Percentiles rank a stretch among this genome's conserved stretches.
Evolutionary conservation across 2,329 filamentous ascomycete genomes (phyloP).

Genomic region (Stagonosporopsis cucurbitacearum): DNA sequence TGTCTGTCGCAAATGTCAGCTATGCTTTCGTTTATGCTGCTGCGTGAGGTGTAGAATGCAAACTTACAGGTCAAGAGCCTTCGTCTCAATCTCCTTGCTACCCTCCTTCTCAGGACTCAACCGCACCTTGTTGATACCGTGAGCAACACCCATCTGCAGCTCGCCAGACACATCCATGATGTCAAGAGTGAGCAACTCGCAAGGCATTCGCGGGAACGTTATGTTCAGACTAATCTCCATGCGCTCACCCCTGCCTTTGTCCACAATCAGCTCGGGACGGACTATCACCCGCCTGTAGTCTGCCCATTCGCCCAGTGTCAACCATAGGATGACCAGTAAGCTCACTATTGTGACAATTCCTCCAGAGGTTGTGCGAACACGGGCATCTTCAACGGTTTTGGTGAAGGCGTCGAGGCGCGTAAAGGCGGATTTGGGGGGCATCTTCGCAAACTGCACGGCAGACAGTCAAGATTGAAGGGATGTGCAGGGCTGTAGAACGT

Average conservation of each 20-base stretch:
- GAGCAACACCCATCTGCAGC: slow-evolving; percentile 90
- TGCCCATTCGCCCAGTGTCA: slow-evolving; percentile 93
- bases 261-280: slow-evolving; percentile 90
- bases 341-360: slow-evolving; percentile 94
- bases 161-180: slow-evolving; percentile 99
- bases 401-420: slow-evolving; percentile 98
- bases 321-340: slow-evolving; percentile 83
- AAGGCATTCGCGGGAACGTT: slow-evolving; percentile 91
- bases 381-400: slow-evolving; percentile 98
- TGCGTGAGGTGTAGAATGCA: too few relatives aligned
- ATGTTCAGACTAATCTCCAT: slow-evolving; percentile 99
- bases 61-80: slow-evolving; percentile 49
- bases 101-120: slow-evolving; percentile 76
- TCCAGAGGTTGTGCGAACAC: slow-evolving; percentile 92
- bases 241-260: slow-evolving; percentile 95
- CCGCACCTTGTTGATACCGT: slow-evolving; percentile 90
- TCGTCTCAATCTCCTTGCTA: slow-evolving; percentile 58
- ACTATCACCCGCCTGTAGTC: slow-evolving; percentile 89
- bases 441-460: slow-evolving; percentile 50
- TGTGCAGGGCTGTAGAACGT: slow-evolving; percentile 13
- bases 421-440: slow-evolving; percentile 92
- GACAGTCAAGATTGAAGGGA: slow-evolving; percentile 2
- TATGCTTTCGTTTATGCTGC: background rate
- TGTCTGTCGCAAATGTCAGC: slow-evolving; percentile 58
- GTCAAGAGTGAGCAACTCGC: slow-evolving; percentile 93